These are phyloP conservation scores for Ailanthus altissimus DNA, from an alignment of 345 rosid genomes.

Conservation along the genomic window DNA sequence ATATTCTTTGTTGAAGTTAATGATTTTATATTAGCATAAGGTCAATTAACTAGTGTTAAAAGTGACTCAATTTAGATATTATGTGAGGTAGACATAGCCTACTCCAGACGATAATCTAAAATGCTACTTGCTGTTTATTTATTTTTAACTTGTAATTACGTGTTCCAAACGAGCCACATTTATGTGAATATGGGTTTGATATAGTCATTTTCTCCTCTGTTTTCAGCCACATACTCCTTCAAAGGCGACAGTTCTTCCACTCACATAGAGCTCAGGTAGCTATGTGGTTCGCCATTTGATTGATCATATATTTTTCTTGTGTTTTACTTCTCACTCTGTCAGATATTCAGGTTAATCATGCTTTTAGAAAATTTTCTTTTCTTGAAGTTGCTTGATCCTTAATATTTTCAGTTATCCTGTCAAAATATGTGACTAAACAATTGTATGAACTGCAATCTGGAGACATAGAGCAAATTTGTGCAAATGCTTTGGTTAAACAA, in stretches of 20 bases:
- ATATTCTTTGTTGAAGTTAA: background rate
- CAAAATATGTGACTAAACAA: background rate
- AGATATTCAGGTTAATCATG: background rate
- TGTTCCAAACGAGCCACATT: background rate
- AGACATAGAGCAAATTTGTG: background rate
- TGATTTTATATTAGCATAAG: background rate
- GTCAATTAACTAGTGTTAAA: background rate
- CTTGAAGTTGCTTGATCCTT: background rate
- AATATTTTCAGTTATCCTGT: background rate
- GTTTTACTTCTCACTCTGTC: background rate
- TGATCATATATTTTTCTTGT: background rate
- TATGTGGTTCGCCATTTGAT: slow-evolving; percentile 9
- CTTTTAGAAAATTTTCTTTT: background rate
- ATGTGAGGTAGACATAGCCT: background rate
- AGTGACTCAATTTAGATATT: background rate
- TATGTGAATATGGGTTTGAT: slow-evolving; percentile 27
- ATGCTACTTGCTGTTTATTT: background rate
- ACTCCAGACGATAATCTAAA: background rate
- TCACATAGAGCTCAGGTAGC: slow-evolving; percentile 99
- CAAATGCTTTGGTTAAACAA: background rate
- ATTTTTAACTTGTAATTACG: background rate
- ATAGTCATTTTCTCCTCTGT: slow-evolving; percentile 14
- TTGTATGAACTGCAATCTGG: background rate
- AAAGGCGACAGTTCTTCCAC: slow-evolving; percentile 91
- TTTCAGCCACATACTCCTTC: slow-evolving; percentile 79